Evolutionary conservation across 164 flowering plant species (phyloP).

Genomic region (Magnolia officinalis): DNA sequence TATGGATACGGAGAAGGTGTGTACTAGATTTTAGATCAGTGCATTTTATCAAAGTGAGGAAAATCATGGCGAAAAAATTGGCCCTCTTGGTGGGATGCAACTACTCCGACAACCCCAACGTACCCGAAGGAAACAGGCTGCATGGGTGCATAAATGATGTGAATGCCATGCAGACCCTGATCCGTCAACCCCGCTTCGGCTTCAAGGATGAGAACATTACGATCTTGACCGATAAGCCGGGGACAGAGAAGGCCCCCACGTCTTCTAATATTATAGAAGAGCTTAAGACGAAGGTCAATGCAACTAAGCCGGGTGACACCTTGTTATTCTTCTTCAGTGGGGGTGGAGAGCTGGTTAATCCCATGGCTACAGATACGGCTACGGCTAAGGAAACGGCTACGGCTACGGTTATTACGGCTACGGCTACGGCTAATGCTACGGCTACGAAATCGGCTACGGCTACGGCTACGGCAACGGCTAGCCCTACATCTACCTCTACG

Average conservation of each 20-base stretch:
- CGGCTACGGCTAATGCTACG: too few species aligned
- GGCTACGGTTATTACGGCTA: too few species aligned
- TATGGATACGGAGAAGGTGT: neutral
- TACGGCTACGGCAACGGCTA: too few species aligned
- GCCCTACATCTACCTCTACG: too few species aligned
- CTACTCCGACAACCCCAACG: conserved; percentile 34
- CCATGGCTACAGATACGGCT: too few species aligned
- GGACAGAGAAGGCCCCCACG: conserved; percentile 28
- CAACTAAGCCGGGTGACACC: conserved; percentile 56
- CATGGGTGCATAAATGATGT: conserved; percentile 86
- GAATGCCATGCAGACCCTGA: conserved; percentile 37
- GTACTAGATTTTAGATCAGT: neutral
- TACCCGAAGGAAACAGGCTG: conserved; percentile 31
- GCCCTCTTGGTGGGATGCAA: conserved; percentile 67
- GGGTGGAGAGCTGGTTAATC: conserved; percentile 45
- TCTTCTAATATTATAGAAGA: conserved; percentile 57
- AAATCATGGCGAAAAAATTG: conserved; percentile 31
- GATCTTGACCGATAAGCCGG: conserved; percentile 39
- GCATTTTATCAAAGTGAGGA: neutral
- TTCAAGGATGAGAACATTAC: conserved; percentile 40
- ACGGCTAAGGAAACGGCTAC: too few species aligned
- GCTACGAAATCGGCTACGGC: too few species aligned
- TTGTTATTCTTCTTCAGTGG: conserved; percentile 76
- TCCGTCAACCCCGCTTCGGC: conserved; percentile 44
- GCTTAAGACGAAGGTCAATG: conserved; percentile 43